Conservation (phyloP, 768 basidiomycete species). For the Lanmaoa pseudosensibilis region DNA sequence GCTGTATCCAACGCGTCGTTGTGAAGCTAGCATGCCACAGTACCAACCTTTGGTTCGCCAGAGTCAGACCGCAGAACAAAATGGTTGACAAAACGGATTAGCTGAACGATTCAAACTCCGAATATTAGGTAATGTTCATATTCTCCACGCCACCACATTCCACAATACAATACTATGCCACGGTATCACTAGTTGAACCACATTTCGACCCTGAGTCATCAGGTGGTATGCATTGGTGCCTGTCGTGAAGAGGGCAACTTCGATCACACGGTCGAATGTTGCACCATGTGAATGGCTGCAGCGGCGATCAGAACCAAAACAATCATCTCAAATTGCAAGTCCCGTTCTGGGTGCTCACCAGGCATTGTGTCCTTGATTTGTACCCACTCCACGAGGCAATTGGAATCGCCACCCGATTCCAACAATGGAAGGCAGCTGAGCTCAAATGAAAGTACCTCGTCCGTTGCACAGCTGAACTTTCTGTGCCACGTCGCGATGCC, state of each 20-base stretch:
- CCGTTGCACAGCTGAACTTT: constrained; percentile 5
- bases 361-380: constrained; percentile 13
- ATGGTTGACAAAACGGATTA: too few relatives aligned
- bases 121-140: too few relatives aligned
- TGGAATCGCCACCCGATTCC: constrained; percentile 8
- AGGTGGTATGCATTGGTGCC: neutral
- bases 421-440: constrained; percentile 8
- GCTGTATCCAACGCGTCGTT: too few relatives aligned
- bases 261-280: constrained; percentile 8
- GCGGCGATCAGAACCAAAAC: neutral
- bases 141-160: too few relatives aligned
- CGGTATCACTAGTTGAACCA: neutral
- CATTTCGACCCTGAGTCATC: neutral
- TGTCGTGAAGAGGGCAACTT: neutral
- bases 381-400: constrained; percentile 11
- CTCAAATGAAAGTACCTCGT: constrained; percentile 16
- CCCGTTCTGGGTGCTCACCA: constrained; percentile 1
- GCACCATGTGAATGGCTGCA: constrained; percentile 14
- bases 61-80: too few relatives aligned
- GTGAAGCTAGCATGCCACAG: too few relatives aligned
- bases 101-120: too few relatives aligned
- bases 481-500: constrained; percentile 9
- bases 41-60: too few relatives aligned
- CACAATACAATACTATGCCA: neutral
- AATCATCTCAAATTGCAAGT: neutral